Evolutionary conservation across 2,329 filamentous ascomycete genomes (phyloP), one percentile per base, ranked within the genome.

Genomic region (Lasiodiplodia gonubiensis): DNA sequence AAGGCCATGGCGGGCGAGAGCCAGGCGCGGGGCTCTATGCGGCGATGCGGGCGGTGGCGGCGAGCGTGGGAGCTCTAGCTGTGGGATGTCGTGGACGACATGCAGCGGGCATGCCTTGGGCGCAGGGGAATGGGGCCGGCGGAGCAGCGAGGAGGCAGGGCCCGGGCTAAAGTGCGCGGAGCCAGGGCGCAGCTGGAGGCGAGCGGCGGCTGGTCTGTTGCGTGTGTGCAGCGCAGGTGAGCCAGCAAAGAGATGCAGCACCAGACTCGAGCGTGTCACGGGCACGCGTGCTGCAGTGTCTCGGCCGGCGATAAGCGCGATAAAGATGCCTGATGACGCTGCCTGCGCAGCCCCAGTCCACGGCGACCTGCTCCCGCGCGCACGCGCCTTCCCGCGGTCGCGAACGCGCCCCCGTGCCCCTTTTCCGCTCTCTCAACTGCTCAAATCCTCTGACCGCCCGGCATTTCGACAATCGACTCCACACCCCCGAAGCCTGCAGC

Each of bases 1-100:
- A 78, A 79, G 65, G 90, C 88, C 91, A 94, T 93, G 78, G 21
- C 18, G 66, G 37, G 49, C 23, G 59, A 66, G 49, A 69, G 67
- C n/a, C n/a, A n/a, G n/a, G n/a, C 30, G 30, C 30, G 30, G 30
- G 30, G 30, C 30, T 33, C 30, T 33, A 33, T 33, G 30, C 30
- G 30, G 57, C 66, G 49, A 21, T 48, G 68, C 68, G 66, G 68
- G 48, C 53, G 63, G 52, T 48, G 42, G 61, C 48, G 61, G 21
- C 61, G 61, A 51, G 63, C 51, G 63, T 23, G 52, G 30, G 39
- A 49, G 59, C 46, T 63, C 59, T 63, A 37, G 59, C 42, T 37
- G 33, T 63, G 42, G 46, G 57, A 42, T 61, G 39, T 61, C 57
- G 59, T 33, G 46, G 42, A 30, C 59, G 59, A 63, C 59, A 63